phyloP scores from a whole-genome alignment of 2,329 filamentous ascomycete genomes.

The Colletotrichum truncatum region DNA sequence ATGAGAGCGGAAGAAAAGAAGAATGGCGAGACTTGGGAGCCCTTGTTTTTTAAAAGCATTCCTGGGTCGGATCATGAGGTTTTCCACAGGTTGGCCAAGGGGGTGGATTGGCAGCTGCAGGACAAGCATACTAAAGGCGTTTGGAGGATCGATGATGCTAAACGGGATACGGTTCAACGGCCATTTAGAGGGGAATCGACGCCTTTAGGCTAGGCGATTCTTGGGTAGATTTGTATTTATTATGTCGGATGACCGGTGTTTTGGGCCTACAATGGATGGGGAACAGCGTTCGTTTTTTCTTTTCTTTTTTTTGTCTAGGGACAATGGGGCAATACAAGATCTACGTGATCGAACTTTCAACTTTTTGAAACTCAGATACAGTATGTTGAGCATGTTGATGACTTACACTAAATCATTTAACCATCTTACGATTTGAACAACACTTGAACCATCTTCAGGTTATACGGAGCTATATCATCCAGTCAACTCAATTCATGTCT shows the following conservation, averaged over 20 bases:
- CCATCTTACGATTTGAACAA: too few species aligned
- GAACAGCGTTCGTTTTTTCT: too few species aligned
- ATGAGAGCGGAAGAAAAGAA: conserved; percentile 75
- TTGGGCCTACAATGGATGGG: not conserved
- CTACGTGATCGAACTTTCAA: too few species aligned
- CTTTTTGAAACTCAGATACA: too few species aligned
- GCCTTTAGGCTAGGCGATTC: conserved; percentile 35
- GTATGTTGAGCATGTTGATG: too few species aligned
- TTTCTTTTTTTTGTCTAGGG: too few species aligned
- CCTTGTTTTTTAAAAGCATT: conserved; percentile 44
- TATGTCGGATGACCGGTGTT: not conserved
- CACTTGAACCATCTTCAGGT: too few species aligned
- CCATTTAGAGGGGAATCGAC: conserved; percentile 45
- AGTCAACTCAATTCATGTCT: too few species aligned
- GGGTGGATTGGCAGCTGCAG: conserved; percentile 39
- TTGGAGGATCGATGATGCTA: conserved; percentile 43
- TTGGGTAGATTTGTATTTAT: not conserved
- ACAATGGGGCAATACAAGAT: not conserved
- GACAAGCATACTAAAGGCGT: conserved; percentile 49
- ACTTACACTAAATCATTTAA: too few species aligned
- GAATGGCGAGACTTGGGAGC: conserved; percentile 50
- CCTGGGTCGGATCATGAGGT: conserved; percentile 37
- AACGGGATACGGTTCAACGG: conserved; percentile 35
- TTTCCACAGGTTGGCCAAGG: conserved; percentile 42
- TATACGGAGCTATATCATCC: too few species aligned